These are phyloP conservation scores for Ulota crispa DNA, from an alignment of 225 moss, liverwort and hornwort genomes.

Conservation along the genomic window DNA sequence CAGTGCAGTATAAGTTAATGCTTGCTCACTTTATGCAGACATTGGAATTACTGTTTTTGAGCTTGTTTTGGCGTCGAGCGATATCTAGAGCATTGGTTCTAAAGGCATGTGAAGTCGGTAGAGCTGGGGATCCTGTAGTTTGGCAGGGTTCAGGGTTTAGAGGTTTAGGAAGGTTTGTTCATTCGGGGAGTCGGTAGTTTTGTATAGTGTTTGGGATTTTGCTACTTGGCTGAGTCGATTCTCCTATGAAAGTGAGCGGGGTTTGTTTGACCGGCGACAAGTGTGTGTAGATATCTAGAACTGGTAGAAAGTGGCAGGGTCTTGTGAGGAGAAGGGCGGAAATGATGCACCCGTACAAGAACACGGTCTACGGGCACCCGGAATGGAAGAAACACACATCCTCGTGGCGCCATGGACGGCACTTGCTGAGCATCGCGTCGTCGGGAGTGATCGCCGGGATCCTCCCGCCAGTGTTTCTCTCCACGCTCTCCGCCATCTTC, in stretches of 20 bases:
- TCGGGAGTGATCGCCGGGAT: slow-evolving; percentile 67
- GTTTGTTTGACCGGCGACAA: background rate
- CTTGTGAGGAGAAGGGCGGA: background rate
- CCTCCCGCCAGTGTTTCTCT: slow-evolving; percentile 62
- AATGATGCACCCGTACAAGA: slow-evolving; percentile 49
- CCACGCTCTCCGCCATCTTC: slow-evolving; percentile 56
- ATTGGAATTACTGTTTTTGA: background rate
- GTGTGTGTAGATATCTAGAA: background rate
- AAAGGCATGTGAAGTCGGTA: background rate
- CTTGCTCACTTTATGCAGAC: background rate
- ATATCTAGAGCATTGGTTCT: background rate
- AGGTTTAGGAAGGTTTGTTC: background rate
- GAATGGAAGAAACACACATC: slow-evolving; percentile 82
- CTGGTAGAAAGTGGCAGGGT: background rate
- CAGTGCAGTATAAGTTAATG: background rate
- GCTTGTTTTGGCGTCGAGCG: background rate
- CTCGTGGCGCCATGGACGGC: slow-evolving; percentile 62
- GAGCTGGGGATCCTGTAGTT: too few species aligned
- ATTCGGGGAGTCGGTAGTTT: background rate
- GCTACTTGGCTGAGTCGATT: background rate
- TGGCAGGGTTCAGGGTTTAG: background rate
- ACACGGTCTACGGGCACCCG: slow-evolving; percentile 64
- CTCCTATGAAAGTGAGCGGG: background rate
- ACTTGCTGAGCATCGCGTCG: slow-evolving; percentile 52
- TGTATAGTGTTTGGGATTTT: background rate